Base-by-base conservation (phyloP, 768 basidiomycete species). In the Hypholoma sublateritium region DNA sequence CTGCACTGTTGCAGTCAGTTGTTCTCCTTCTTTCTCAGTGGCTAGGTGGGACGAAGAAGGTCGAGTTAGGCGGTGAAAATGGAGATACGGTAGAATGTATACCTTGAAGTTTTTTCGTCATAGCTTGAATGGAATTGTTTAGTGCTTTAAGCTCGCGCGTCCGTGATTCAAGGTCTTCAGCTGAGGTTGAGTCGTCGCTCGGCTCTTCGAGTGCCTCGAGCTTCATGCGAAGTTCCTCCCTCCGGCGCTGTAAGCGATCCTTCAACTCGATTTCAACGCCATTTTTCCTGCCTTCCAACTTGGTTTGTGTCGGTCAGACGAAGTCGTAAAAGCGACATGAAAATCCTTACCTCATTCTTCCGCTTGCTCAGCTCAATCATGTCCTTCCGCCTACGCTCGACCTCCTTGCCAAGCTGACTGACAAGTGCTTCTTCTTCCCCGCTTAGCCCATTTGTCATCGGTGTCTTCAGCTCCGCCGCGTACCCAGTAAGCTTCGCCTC, bases 181-280 rank as follows among this genome's bases (percentile, higher is more conserved):
- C 73, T 0, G 89, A 84, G 19, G 79, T 74, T 12, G 80, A 77
- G 43, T 82, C 82, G 16, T 80, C 86, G 21, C 79, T 82, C 2
- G 79, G 74, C 39, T 87, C 87, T 17, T 83, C 89, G n/a, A 91
- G 73, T 21, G 81, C 74, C 60, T 97, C 95, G 11, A 98, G 73
- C 68, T 89, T 89, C 34, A 74, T 71, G 49, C 84, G 82, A 7
- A 98, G 67, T 62, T 95, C 96, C 49, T 93, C 89, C 43, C 85
- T 80, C 22, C 89, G 81, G 7, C 95, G 83, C 19, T 86, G 81
- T 13, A 98, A 78, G 62, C 87, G 87, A 70, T 99, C 97, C 60
- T 90, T 93, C 46, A 98, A 79, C 69, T 98, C 96, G 53, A 97
- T 95, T 68, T 97, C 94, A 25, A 97, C 72, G 4, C 87, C 72